Evolutionary conservation across 768 basidiomycete species (phyloP), one percentile per base, ranked within the genome.

Genomic region (Kwoniella heveanensis): DNA sequence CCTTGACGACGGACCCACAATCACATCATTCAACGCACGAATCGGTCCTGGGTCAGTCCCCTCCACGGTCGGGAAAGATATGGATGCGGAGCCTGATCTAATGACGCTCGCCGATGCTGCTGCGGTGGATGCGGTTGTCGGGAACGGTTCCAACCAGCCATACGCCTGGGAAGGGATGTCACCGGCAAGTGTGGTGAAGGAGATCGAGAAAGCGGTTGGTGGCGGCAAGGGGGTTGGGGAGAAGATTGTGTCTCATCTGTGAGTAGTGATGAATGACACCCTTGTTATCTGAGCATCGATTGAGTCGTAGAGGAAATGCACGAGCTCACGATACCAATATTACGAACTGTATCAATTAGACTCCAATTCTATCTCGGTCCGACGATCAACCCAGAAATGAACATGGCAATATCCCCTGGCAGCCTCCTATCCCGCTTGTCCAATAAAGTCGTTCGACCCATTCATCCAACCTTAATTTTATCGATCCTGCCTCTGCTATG

Each of bases 31-130:
- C 44, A 57, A 57, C 19, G n/a, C n/a, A n/a, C n/a, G n/a, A n/a
- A n/a, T n/a, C n/a, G n/a, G n/a, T n/a, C n/a, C n/a, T n/a, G n/a
- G n/a, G n/a, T n/a, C n/a, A n/a, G n/a, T n/a, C n/a, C n/a, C n/a
- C n/a, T n/a, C n/a, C n/a, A n/a, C n/a, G n/a, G n/a, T n/a, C n/a
- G 39, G 39, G 2, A 50, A 22, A 7, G 56, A 29, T 27, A 39
- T 46, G 29, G 17, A 52, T 1, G 29, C 32, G 10, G 75, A 77
- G 54, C 75, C 75, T 27, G 72, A 77, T 37, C 47, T 77, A 24
- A 77, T 77, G 75, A 77, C 75, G 10, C 64, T 77, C 3, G 75
- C 75, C 19, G 70, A 77, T 51, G 75, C 75, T 22, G 75, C 75
- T 5, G 73, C 65, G 19, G 70, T 61, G 2, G 71, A 71, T 55